phyloP scores from a whole-genome alignment of 805 yeast species.

The Wickerhamomyces subpelliculosus region DNA sequence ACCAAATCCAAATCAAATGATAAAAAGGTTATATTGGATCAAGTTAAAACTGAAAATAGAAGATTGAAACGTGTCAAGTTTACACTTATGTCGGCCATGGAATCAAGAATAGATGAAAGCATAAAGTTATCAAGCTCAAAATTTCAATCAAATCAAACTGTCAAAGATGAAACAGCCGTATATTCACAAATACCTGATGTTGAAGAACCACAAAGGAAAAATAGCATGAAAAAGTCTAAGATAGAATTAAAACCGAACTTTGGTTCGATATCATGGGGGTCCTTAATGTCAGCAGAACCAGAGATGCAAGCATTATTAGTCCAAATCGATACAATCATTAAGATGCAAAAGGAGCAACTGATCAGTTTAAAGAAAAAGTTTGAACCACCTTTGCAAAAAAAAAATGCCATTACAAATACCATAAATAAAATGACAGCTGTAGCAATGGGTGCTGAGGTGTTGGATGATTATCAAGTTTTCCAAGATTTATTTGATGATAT shows the following conservation, averaged over 20 bases:
- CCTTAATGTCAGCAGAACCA: background rate
- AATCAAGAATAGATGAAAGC: background rate
- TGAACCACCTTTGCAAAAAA: too few relatives aligned
- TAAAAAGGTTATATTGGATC: background rate
- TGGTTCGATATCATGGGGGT: background rate
- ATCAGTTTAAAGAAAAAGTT: background rate
- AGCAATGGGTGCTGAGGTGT: background rate
- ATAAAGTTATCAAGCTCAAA: too few relatives aligned
- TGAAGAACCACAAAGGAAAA: too few relatives aligned
- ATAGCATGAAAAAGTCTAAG: too few relatives aligned
- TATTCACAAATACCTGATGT: too few relatives aligned
- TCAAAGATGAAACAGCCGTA: too few relatives aligned
- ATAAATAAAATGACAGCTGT: too few relatives aligned
- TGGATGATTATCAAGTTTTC: background rate
- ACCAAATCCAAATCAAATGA: background rate
- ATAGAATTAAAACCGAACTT: background rate
- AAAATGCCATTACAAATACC: too few relatives aligned
- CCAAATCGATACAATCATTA: background rate
- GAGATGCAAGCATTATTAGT: background rate
- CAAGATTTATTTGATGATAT: background rate
- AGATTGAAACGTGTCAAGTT: background rate
- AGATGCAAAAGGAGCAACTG: background rate
- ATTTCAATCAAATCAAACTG: too few relatives aligned
- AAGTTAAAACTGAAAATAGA: background rate
- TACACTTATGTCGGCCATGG: background rate